Evolutionary conservation across 495 filamentous ascomycete species (phyloP), one percentile per base, ranked within the genome.

Genomic region (Podospora bellae-mahoneyi): DNA sequence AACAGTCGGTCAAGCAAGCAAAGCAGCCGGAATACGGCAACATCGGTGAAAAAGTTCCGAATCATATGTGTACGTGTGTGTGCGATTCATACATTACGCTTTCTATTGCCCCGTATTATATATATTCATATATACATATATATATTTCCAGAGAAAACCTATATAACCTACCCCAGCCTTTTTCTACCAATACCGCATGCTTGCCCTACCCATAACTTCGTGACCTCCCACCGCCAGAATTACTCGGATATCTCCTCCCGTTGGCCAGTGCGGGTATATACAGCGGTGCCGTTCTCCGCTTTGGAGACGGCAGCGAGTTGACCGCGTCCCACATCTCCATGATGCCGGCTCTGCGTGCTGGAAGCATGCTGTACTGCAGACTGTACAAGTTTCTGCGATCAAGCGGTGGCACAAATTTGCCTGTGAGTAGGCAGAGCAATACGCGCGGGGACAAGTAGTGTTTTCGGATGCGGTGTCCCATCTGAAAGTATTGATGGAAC

Each of bases 331-430:
- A 99, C 69, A 97, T 88, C 75, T 97, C 93, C 68, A 83, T 77
- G 62, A 97, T 89, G 2, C 91, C 87, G 0, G 91, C 92, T 5
- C 95, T 83, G 55, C 83, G 87, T 13, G 91, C 89, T 5, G 95
- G 95, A 34, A 99, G 83, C 96, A 98, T 98, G 80, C 91, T 95
- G 79, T 99, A 99, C 79, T 99, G 95, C 73, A 99, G 88, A 67
- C 92, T 94, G 79, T 99, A 99, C 58, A 99, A 83, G 74, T 93
- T 96, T 74, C 93, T 93, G 9, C 95, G 85, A 76, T 97, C 93
- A 44, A 99, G 94, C 0, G 96, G 94, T 5, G 92, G 92, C 0
- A 89, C 92, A 69, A 97, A 97, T 62, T 89, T 90, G 68, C 95
- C 95, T 1, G 93, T 97, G 30, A 93, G 81, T 2, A 99, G 87